Conservation (phyloP, 1,139 yeast genomes). For the Yamadazyma mexicana region DNA sequence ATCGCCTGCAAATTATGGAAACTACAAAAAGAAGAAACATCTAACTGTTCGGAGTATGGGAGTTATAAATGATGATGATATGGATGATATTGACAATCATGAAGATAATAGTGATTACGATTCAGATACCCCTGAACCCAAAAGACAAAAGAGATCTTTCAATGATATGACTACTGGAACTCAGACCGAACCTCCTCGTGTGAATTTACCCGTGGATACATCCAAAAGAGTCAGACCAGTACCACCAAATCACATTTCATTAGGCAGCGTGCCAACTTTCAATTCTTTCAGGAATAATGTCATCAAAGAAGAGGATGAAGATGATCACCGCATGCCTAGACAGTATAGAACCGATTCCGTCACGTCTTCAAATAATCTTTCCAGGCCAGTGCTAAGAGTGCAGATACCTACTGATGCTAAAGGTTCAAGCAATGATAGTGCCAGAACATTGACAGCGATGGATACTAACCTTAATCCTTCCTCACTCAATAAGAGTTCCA, state of each 20-base stretch:
- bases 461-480: slow-evolving; percentile 14
- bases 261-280: slow-evolving; percentile 31
- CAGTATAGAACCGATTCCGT: slow-evolving; percentile 11
- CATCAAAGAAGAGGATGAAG: slow-evolving; percentile 17
- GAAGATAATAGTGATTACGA: slow-evolving; percentile 15
- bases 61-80: slow-evolving; percentile 12
- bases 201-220: background rate
- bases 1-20: slow-evolving; percentile 60
- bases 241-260: slow-evolving; percentile 29
- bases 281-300: slow-evolving; percentile 16
- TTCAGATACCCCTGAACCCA: slow-evolving; percentile 18
- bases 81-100: slow-evolving; percentile 12
- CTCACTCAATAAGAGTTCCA: background rate
- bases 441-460: slow-evolving; percentile 18
- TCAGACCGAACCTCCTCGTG: background rate
- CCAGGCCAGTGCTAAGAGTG: slow-evolving; percentile 49
- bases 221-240: slow-evolving; percentile 11
- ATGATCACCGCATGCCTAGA: slow-evolving; percentile 9
- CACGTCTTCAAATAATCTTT: slow-evolving; percentile 15
- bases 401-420: slow-evolving; percentile 50
- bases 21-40: slow-evolving; percentile 35
- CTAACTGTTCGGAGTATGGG: slow-evolving; percentile 10
- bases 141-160: slow-evolving; percentile 10
- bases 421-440: slow-evolving; percentile 17
- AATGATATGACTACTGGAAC: slow-evolving; percentile 5